phyloP scores from a whole-genome alignment of 106 monocot genomes.

The Dactylorhiza incarnata region DNA sequence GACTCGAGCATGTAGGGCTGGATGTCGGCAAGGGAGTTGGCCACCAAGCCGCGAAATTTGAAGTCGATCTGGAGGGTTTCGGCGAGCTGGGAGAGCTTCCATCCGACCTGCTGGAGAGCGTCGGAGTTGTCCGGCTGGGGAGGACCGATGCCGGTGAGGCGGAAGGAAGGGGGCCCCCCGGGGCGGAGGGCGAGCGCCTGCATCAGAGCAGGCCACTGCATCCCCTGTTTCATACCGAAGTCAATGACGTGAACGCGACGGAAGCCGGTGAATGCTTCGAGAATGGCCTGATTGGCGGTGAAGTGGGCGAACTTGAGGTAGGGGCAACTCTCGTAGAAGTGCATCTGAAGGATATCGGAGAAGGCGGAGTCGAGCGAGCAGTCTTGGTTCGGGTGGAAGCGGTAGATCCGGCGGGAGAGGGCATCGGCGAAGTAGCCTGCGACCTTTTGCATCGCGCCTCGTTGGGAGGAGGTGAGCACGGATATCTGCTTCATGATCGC shows the following conservation, averaged over 20 bases:
- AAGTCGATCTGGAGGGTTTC: conserved; percentile 39
- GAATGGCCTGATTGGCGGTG: conserved; percentile 75
- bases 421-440: conserved; percentile 69
- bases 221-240: conserved; percentile 60
- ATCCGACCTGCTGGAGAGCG: conserved; percentile 42
- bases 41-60: conserved; percentile 38
- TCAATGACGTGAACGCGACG: conserved; percentile 55
- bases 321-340: conserved; percentile 68
- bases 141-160: conserved; percentile 55
- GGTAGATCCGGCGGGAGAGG: conserved; percentile 53
- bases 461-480: conserved; percentile 39
- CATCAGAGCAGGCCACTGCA: conserved; percentile 73
- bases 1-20: conserved; percentile 41
- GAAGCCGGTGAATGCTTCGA: conserved; percentile 52
- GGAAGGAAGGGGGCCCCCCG: conserved; percentile 52
- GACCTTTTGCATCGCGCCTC: conserved; percentile 71
- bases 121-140: conserved; percentile 44
- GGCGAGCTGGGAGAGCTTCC: conserved; percentile 50
- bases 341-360: conserved; percentile 39
- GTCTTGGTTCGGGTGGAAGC: conserved; percentile 25
- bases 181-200: conserved; percentile 64
- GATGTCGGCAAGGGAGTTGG: conserved; percentile 38
- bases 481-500: conserved; percentile 53
- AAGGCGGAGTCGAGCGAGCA: conserved; percentile 21
- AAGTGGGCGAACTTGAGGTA: conserved; percentile 80